Base-by-base conservation (phyloP, 805 yeast species). In the Saturnispora sanitii region DNA sequence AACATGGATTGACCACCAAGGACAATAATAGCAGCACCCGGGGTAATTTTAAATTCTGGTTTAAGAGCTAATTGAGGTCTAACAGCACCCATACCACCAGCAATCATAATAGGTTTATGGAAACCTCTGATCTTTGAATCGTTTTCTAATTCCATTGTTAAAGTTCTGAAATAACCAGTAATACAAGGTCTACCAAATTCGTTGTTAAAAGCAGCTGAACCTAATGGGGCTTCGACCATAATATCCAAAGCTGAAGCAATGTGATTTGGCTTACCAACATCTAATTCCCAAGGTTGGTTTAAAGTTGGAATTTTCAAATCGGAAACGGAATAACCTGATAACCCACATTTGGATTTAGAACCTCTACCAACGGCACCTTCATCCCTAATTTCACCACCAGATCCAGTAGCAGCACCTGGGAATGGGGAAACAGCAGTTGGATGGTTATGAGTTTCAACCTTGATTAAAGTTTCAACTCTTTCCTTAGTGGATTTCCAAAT, bases 291-390 rank as follows among this genome's bases (percentile, higher is more conserved):
- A 27, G 97, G 96, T 67, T 88, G 96, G 45, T 71, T 71, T 55
- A 77, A 73, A 18, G 68, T 76, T 36, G 98, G 98, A 52, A 92
- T 88, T 48, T 75, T 70, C 60, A 92, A 71, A 63, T 92, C 97
- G 30, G 94, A 80, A 18, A 87, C 96, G 9, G 94, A 74, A 63
- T 79, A 92, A 7, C 99, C 99, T 32, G 94, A 71, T 46, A 92
- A 70, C 41, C 99, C 99, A 57, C 96, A 95, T 65, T 92, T 90
- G 33, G 97, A 77, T 62, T 86, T 86, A 20, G 97, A 90, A 35
- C 99, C 99, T 61, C 96, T 78, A 48, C 99, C 99, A 20, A 92
- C 95, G 23, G 99, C 98, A 66, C 96, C 98, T 67, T 92, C 99
- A 64, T 92, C 99, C 72, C 99, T 84, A 56, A 92, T 92, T 66